Percentiles rank a stretch among this genome's conserved stretches.
Conservation (phyloP, 1,284 basidiomycete genomes). For the Naganishia sp. region DNA sequence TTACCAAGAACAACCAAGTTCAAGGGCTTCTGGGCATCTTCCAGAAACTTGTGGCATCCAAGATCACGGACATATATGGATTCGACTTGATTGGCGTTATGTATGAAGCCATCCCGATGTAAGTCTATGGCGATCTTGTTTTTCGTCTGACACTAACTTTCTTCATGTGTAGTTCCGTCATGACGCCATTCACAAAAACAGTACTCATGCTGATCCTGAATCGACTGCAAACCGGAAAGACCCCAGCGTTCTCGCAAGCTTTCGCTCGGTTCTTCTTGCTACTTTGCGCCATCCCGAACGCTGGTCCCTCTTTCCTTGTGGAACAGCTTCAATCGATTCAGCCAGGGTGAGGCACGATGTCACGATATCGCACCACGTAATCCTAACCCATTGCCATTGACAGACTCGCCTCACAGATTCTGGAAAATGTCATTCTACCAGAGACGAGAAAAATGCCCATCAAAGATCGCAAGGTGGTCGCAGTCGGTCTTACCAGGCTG, state of each 20-base stretch:
- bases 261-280: conserved; percentile 79
- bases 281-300: conserved; percentile 70
- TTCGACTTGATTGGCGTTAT: conserved; percentile 85
- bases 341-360: conserved; percentile 62
- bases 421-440: conserved; percentile 76
- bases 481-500: conserved; percentile 78
- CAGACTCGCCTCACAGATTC: conserved; percentile 82
- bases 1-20: conserved; percentile 74
- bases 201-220: conserved; percentile 81
- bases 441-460: conserved; percentile 76
- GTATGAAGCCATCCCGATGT: conserved; percentile 72
- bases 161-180: conserved; percentile 58
- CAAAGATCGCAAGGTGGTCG: conserved; percentile 79
- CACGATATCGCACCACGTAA: neutral
- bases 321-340: conserved; percentile 79
- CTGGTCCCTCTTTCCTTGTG: conserved; percentile 79
- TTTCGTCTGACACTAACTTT: conserved; percentile 7
- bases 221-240: conserved; percentile 83
- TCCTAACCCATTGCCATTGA: neutral
- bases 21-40: conserved; percentile 82
- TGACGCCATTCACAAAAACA: conserved; percentile 74
- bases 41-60: conserved; percentile 86
- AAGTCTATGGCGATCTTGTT: conserved; percentile 50
- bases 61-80: conserved; percentile 85
- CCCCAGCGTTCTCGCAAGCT: conserved; percentile 81